Evolutionary conservation across 2,329 filamentous ascomycete species (phyloP).

Genomic region (Sporothrix protearum): DNA sequence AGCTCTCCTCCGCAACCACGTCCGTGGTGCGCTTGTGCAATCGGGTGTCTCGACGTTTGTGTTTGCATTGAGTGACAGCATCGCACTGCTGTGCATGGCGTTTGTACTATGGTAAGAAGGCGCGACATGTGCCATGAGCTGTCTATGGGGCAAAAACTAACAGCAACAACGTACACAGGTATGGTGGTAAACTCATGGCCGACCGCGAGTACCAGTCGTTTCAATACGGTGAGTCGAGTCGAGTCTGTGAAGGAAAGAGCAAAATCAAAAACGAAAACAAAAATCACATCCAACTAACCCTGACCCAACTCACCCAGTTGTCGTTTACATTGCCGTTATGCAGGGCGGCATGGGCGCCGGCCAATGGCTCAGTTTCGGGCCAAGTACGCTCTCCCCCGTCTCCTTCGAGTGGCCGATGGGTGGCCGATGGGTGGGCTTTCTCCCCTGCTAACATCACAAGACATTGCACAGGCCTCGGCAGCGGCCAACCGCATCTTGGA

Average conservation of each 20-base stretch:
- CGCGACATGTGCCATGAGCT: neutral
- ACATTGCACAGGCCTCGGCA: constrained; percentile 35
- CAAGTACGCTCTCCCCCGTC: constrained; percentile 29
- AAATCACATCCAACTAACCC: neutral
- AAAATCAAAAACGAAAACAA: too few relatives aligned
- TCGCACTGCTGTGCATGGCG: constrained; percentile 60
- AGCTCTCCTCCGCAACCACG: constrained; percentile 55
- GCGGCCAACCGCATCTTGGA: constrained; percentile 36
- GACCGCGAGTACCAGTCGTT: constrained; percentile 35
- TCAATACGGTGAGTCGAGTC: constrained; percentile 33
- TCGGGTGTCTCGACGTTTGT: constrained; percentile 60
- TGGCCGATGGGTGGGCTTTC: too few relatives aligned
- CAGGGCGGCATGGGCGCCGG: constrained; percentile 36
- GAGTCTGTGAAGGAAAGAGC: too few relatives aligned
- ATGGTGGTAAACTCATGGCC: constrained; percentile 34
- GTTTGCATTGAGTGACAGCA: constrained; percentile 67
- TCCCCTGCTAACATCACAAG: constrained; percentile 25
- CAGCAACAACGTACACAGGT: constrained; percentile 27
- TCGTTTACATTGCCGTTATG: constrained; percentile 37
- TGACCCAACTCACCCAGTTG: constrained; percentile 26
- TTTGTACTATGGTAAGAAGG: constrained; percentile 53
- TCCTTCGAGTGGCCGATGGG: too few relatives aligned
- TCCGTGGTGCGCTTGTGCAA: constrained; percentile 56
- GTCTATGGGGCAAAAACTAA: neutral
- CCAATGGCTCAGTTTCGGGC: constrained; percentile 36